Evolutionary conservation across 352 stramenopile species (phyloP).

Genomic region (Thalassiosira hispida): DNA sequence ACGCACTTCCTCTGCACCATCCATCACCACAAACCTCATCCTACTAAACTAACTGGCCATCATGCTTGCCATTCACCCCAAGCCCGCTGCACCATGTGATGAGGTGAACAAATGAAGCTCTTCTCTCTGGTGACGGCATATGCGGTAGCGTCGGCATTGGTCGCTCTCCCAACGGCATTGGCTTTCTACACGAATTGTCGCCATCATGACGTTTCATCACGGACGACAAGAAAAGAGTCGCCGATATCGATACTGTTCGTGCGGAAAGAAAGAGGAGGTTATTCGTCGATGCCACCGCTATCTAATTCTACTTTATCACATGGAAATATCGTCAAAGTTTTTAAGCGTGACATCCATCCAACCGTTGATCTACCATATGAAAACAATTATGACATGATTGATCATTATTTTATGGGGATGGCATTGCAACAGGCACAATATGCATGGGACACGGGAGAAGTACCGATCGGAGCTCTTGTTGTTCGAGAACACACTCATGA

Average conservation of each 20-base stretch:
- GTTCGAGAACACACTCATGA: conserved; percentile 43
- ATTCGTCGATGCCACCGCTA: background rate
- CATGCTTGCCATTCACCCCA: too few species aligned
- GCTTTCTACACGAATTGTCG: background rate
- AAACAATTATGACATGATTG: conserved; percentile 39
- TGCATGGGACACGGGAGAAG: conserved; percentile 65
- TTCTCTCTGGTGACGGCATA: background rate
- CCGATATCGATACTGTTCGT: background rate
- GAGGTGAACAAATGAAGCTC: background rate
- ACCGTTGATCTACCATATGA: conserved; percentile 24
- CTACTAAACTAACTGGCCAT: too few species aligned
- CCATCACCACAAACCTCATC: too few species aligned
- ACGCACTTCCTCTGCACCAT: too few species aligned
- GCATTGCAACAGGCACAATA: conserved; percentile 71
- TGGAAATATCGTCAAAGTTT: conserved; percentile 29
- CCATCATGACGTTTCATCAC: background rate
- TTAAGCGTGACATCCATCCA: conserved; percentile 22
- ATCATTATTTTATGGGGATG: conserved; percentile 80
- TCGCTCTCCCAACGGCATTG: background rate
- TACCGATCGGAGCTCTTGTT: conserved; percentile 83
- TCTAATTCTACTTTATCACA: background rate
- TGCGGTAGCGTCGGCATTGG: background rate
- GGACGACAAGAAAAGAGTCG: background rate
- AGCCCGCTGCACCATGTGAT: too few species aligned
- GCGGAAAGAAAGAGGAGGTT: background rate